phyloP scores from a whole-genome alignment of 305 asterid genomes.

The Rubia peregrina region DNA sequence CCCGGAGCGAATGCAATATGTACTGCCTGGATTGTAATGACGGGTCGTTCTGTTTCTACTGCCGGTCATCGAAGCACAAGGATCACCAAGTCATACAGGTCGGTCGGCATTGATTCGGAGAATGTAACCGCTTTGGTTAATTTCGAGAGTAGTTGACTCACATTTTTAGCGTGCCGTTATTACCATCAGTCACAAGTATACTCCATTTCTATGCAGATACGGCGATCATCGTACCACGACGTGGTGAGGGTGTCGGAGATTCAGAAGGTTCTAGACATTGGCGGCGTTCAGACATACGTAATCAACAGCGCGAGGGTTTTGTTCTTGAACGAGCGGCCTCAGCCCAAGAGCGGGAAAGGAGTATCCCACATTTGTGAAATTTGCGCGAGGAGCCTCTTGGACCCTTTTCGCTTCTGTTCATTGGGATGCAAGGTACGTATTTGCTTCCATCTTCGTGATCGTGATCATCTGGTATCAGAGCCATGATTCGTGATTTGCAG shows the following conservation, averaged over 20 bases:
- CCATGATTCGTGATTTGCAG: neutral
- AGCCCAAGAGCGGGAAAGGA: constrained; percentile 67
- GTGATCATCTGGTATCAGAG: neutral
- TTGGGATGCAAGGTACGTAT: constrained; percentile 44
- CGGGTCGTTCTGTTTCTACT: constrained; percentile 69
- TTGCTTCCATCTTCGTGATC: too few species aligned
- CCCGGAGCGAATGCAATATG: constrained; percentile 88
- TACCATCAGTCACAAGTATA: neutral
- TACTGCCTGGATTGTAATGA: constrained; percentile 72
- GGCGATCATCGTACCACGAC: constrained; percentile 94
- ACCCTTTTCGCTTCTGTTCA: constrained; percentile 72
- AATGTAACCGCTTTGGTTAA: neutral
- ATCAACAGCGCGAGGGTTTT: constrained; percentile 85
- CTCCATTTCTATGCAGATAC: constrained; percentile 46
- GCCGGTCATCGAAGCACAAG: constrained; percentile 76
- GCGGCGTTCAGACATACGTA: constrained; percentile 75
- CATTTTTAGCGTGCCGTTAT: constrained; percentile 3
- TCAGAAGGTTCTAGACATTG: constrained; percentile 61
- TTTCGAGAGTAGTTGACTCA: neutral
- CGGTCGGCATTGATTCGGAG: neutral
- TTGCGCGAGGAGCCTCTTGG: constrained; percentile 71
- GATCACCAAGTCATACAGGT: constrained; percentile 98
- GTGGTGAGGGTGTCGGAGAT: constrained; percentile 92
- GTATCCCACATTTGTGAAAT: constrained; percentile 67
- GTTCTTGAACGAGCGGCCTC: constrained; percentile 79